phyloP scores from a whole-genome alignment of 495 filamentous ascomycete species.

The Astrocystis sublimbata region DNA sequence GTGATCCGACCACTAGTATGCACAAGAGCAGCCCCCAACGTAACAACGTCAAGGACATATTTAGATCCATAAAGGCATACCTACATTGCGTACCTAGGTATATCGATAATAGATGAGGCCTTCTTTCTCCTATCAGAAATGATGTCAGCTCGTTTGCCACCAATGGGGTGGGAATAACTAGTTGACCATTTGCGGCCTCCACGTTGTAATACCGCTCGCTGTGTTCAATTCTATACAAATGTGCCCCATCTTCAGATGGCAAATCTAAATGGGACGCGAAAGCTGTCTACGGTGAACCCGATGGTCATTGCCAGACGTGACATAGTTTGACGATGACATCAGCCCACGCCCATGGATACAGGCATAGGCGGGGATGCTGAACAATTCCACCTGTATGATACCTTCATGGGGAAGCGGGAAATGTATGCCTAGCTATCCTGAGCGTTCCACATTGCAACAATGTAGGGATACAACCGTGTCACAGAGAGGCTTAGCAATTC shows the following conservation, averaged over 20 bases:
- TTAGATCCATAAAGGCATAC: neutral
- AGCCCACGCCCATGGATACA: neutral
- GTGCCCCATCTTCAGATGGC: neutral
- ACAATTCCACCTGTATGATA: no score
- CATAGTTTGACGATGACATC: neutral
- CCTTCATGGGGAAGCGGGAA: no score
- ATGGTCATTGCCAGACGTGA: neutral
- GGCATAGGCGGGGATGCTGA: neutral
- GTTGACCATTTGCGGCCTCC: neutral
- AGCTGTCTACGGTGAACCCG: neutral
- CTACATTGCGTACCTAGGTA: neutral
- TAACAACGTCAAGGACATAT: neutral
- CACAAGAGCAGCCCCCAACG: neutral
- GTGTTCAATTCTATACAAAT: neutral
- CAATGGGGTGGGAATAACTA: neutral
- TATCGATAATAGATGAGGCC: neutral
- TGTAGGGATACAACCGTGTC: no score
- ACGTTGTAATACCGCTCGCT: neutral
- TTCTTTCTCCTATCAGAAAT: neutral
- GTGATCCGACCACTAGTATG: conserved; percentile 2
- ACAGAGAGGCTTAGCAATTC: no score
- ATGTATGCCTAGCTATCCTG: no score
- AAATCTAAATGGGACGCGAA: neutral
- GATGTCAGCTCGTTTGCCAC: neutral
- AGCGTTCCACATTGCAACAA: no score